phyloP scores from a whole-genome alignment of 2,329 filamentous ascomycete genomes.

The Aspergillus candidus region DNA sequence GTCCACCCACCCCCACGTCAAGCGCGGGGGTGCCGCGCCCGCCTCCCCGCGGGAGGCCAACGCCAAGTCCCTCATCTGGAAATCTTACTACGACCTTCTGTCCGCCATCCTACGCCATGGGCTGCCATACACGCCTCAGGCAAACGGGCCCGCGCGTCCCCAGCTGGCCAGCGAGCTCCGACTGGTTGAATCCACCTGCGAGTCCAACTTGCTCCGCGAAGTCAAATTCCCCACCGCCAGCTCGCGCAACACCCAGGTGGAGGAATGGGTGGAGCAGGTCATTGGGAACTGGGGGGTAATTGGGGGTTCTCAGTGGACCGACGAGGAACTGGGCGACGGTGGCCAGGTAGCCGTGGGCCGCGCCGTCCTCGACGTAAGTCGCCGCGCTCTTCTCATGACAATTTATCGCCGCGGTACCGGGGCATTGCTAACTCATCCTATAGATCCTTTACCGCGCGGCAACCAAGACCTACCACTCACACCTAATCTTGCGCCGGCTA shows the following conservation, averaged over 20 bases:
- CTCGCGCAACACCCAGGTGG: slow-evolving; percentile 70
- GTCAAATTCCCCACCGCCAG: slow-evolving; percentile 79
- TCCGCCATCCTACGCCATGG: slow-evolving; percentile 64
- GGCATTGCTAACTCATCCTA: slow-evolving; percentile 11
- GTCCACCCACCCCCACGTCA: slow-evolving; percentile 35
- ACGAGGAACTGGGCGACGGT: slow-evolving; percentile 73
- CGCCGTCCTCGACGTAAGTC: slow-evolving; percentile 62
- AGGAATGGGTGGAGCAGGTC: slow-evolving; percentile 71
- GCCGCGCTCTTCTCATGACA: slow-evolving; percentile 3
- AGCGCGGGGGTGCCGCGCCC: slow-evolving; percentile 9
- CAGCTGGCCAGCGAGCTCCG: slow-evolving; percentile 73
- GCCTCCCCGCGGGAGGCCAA: slow-evolving; percentile 13
- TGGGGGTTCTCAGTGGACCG: slow-evolving; percentile 72
- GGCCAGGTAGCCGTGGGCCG: slow-evolving; percentile 70
- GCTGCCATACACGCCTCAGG: slow-evolving; percentile 31
- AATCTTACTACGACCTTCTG: slow-evolving; percentile 73
- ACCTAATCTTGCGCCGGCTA: slow-evolving; percentile 74
- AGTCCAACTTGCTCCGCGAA: slow-evolving; percentile 69
- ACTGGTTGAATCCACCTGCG: slow-evolving; percentile 71
- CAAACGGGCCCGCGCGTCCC: slow-evolving; percentile 43
- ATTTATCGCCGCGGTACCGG: neutral
- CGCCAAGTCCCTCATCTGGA: slow-evolving; percentile 60
- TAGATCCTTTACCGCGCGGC: slow-evolving; percentile 82
- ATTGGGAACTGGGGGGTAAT: slow-evolving; percentile 81
- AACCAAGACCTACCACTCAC: slow-evolving; percentile 92